Conservation (phyloP, 1,284 basidiomycete genomes). For the Cutaneotrichosporon sp. region DNA sequence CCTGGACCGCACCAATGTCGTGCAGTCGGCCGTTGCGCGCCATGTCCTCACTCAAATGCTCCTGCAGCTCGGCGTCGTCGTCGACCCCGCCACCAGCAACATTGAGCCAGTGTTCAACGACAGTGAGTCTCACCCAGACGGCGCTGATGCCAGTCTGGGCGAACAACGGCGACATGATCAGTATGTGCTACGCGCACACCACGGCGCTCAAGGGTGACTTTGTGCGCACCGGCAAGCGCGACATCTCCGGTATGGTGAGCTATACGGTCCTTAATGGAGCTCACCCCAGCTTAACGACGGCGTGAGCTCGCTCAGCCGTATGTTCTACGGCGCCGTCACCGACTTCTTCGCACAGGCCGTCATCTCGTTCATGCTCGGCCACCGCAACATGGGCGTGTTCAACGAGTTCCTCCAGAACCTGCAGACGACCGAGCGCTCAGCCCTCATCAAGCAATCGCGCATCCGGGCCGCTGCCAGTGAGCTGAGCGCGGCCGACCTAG, state of each 20-base stretch:
- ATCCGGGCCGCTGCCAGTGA: conserved; percentile 78
- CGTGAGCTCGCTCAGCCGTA: conserved; percentile 82
- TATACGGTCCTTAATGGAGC: background rate
- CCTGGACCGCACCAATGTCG: conserved; percentile 82
- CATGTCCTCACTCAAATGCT: conserved; percentile 78
- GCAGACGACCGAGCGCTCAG: conserved; percentile 83
- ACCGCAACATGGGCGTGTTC: conserved; percentile 80
- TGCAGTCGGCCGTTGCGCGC: conserved; percentile 86
- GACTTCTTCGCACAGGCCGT: conserved; percentile 97
- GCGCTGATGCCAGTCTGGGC: conserved; percentile 73
- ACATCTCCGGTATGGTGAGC: conserved; percentile 80
- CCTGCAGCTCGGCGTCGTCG: conserved; percentile 64
- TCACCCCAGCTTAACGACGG: conserved; percentile 65
- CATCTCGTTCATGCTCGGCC: conserved; percentile 84
- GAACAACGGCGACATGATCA: conserved; percentile 51
- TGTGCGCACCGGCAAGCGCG: conserved; percentile 92
- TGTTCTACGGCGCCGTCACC: conserved; percentile 62
- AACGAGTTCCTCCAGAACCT: conserved; percentile 85
- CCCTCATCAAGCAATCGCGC: conserved; percentile 80
- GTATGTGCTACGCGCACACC: conserved; percentile 60
- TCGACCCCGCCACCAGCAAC: conserved; percentile 51
- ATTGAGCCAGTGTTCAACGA: conserved; percentile 84
- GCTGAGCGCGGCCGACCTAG: conserved; percentile 22
- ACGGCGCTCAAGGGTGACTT: conserved; percentile 88
- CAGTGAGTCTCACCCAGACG: conserved; percentile 56